A percentile compares a stretch with the other conserved stretches of the same genome.
These are phyloP conservation scores for Spiromastix sp. DNA, from an alignment of 2,329 filamentous ascomycete genomes.

Conservation along the genomic window DNA sequence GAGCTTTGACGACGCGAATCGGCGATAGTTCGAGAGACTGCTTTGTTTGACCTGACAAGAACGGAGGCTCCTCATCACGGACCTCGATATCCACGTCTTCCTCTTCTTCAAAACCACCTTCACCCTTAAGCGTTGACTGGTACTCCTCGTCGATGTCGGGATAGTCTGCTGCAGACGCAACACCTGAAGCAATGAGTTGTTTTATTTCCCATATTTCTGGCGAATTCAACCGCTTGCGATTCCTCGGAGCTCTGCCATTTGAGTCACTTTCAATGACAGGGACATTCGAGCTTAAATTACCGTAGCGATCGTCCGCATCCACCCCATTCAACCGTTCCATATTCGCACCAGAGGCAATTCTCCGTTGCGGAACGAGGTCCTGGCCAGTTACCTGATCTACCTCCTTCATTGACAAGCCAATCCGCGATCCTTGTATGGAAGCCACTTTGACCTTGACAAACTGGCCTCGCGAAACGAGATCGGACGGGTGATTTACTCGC, in stretches of 20 bases:
- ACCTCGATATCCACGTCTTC: conserved; percentile 97
- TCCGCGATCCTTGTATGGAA: conserved; percentile 69
- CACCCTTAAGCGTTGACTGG: conserved; percentile 73
- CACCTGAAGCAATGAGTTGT: conserved; percentile 90
- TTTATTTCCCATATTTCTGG: conserved; percentile 97
- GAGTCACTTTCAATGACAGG: conserved; percentile 55
- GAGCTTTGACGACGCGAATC: conserved; percentile 92
- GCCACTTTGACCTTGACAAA: conserved; percentile 85
- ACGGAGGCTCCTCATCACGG: conserved; percentile 89
- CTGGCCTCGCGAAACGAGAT: conserved; percentile 71
- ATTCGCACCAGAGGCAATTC: conserved; percentile 83
- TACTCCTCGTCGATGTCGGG: conserved; percentile 93
- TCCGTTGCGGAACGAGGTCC: conserved; percentile 67
- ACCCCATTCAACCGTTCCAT: conserved; percentile 64
- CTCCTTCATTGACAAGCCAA: conserved; percentile 94
- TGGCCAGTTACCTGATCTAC: conserved; percentile 82
- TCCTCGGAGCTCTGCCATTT: conserved; percentile 45
- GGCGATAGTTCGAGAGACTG: conserved; percentile 90
- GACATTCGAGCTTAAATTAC: conserved; percentile 41
- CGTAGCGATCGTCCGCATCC: conserved; percentile 45
- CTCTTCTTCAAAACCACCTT: conserved; percentile 82
- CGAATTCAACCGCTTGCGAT: conserved; percentile 88
- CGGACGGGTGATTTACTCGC: conserved; percentile 83
- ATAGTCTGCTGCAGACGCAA: conserved; percentile 84
- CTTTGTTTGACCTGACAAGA: conserved; percentile 90